Evolutionary conservation across 805 yeast species (phyloP).

Genomic region (Clavispora vitiphila): DNA sequence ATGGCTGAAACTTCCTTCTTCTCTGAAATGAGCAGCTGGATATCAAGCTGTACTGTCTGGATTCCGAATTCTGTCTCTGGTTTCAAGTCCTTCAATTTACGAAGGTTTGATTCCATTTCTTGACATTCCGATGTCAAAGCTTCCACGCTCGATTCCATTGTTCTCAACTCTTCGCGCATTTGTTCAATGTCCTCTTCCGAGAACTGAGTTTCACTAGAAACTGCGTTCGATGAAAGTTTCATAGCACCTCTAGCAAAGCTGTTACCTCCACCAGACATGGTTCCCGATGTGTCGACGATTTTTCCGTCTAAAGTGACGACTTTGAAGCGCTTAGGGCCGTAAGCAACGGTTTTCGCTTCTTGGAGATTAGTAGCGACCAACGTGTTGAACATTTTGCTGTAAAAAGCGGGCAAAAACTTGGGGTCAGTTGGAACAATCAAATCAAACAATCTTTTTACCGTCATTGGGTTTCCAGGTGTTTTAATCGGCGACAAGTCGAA

Average conservation of each 20-base stretch:
- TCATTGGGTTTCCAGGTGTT: constrained; percentile 61
- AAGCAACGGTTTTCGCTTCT: constrained; percentile 86
- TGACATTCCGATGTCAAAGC: constrained; percentile 44
- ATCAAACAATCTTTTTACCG: constrained; percentile 80
- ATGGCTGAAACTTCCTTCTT: constrained; percentile 41
- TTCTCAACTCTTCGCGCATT: constrained; percentile 47
- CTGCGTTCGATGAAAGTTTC: constrained; percentile 45
- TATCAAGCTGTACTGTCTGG: constrained; percentile 58
- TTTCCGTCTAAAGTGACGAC: constrained; percentile 94
- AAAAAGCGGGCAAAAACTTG: constrained; percentile 81
- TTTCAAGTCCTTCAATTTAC: constrained; percentile 53
- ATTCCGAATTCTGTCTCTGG: constrained; percentile 66
- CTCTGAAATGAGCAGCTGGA: constrained; percentile 55
- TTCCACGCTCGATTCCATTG: constrained; percentile 52
- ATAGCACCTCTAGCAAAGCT: constrained; percentile 69
- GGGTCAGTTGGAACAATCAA: constrained; percentile 63
- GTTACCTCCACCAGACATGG: constrained; percentile 95
- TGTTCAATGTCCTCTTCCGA: constrained; percentile 53
- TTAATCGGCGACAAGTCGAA: constrained; percentile 53
- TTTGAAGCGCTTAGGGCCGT: constrained; percentile 71
- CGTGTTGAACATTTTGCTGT: constrained; percentile 81
- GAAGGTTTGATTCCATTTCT: constrained; percentile 57
- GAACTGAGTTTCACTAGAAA: constrained; percentile 25
- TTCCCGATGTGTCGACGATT: constrained; percentile 87
- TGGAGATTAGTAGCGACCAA: constrained; percentile 73